Conservation (phyloP, 2,329 filamentous ascomycete genomes). For the Arthrinium phaeospermum region DNA sequence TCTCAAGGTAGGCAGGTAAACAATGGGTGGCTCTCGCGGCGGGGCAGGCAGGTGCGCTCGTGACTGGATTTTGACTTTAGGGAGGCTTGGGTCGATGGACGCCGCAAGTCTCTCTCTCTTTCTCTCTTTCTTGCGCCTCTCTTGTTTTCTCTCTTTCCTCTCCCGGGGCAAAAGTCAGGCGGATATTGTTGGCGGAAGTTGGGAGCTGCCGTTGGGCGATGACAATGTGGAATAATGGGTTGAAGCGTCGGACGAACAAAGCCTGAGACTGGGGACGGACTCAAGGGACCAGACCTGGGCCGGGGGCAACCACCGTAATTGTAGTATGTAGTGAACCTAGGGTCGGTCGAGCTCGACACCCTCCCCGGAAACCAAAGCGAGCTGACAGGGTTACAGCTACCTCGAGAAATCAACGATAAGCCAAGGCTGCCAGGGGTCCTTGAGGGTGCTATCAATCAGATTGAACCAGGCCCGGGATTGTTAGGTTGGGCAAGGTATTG, state of each 20-base stretch:
- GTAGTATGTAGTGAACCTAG: constrained; percentile 2
- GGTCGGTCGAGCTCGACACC: constrained; percentile 13
- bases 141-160: too few relatives aligned
- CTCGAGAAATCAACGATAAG: constrained; percentile 16
- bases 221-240: not conserved
- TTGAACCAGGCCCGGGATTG: constrained; percentile 1
- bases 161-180: not conserved
- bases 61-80: constrained; percentile 19
- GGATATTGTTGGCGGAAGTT: not conserved
- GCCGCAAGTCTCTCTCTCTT: not conserved
- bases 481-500: not conserved
- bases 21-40: constrained; percentile 17
- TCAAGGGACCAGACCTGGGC: not conserved
- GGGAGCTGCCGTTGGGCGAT: constrained; percentile 4
- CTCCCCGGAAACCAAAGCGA: constrained; percentile 11
- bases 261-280: constrained; percentile 10
- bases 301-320: not conserved
- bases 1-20: not conserved
- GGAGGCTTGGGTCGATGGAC: constrained; percentile 4
- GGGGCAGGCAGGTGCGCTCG: constrained; percentile 14
- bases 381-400: constrained; percentile 9
- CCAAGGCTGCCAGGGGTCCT: not conserved
- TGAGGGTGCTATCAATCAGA: constrained; percentile 9
- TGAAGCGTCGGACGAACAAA: constrained; percentile 9
- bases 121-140: too few relatives aligned